These are phyloP conservation scores for Simplicillium aogashimaense DNA, from an alignment of 2,329 filamentous ascomycete genomes.

Conservation along the genomic window DNA sequence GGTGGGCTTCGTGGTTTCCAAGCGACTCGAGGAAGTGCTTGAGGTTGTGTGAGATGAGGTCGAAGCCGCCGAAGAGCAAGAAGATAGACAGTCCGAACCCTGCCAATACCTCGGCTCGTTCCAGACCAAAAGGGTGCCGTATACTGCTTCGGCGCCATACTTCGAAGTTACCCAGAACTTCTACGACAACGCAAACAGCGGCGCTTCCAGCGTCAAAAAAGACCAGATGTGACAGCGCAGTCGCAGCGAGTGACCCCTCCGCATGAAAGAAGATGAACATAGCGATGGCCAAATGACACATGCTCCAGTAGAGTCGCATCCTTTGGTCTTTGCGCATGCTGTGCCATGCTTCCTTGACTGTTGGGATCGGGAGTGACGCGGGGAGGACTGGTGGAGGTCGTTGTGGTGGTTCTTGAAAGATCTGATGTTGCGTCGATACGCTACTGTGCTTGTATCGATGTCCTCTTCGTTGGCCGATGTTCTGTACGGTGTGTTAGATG, in stretches of 20 bases:
- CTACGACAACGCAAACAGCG: slow-evolving; percentile 81
- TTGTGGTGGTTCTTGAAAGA: slow-evolving; percentile 85
- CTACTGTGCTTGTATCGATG: slow-evolving; percentile 98
- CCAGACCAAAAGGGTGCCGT: slow-evolving; percentile 85
- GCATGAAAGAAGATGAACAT: slow-evolving; percentile 79
- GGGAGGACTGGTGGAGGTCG: slow-evolving; percentile 81
- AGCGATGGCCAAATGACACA: slow-evolving; percentile 77
- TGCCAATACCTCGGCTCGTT: slow-evolving; percentile 85
- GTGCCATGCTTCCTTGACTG: slow-evolving; percentile 73
- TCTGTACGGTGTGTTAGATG: slow-evolving; percentile 36
- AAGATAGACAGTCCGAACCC: slow-evolving; percentile 95
- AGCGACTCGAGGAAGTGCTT: slow-evolving; percentile 76
- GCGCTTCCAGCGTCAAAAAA: slow-evolving; percentile 94
- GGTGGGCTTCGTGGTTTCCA: slow-evolving; percentile 58
- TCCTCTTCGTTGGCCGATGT: slow-evolving; percentile 81
- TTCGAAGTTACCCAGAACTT: slow-evolving; percentile 93
- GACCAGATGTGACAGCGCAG: slow-evolving; percentile 82
- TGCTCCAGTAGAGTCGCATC: slow-evolving; percentile 75
- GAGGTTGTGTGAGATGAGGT: slow-evolving; percentile 85
- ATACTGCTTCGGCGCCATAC: slow-evolving; percentile 92
- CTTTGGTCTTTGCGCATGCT: slow-evolving; percentile 88
- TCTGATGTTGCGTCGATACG: slow-evolving; percentile 79
- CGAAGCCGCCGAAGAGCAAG: slow-evolving; percentile 93
- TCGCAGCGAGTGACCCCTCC: slow-evolving; percentile 79
- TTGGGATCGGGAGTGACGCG: slow-evolving; percentile 85